Evolutionary conservation across 2,329 filamentous ascomycete species (phyloP), one percentile per base, ranked within the genome.

Genomic region (Colletotrichum lentis): DNA sequence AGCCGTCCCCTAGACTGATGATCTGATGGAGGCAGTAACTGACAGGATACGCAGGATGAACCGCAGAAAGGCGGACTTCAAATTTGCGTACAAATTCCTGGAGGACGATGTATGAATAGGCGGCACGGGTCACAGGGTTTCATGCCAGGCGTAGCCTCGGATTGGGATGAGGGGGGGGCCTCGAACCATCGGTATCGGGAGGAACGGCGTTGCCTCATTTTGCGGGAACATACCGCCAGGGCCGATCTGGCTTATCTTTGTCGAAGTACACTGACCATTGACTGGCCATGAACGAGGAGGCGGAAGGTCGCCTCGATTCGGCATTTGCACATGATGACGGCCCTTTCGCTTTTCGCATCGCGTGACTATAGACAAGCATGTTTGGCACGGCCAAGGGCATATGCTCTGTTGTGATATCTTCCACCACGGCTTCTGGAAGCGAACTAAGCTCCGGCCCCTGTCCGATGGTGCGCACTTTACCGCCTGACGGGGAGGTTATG

Each of bases 31-130:
- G 64, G 31, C 24, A 11, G 18, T 5, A n/a, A 31, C 71, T 76
- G 71, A 75, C 62, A 14, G 22, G 3, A 16, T 35, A 31, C 5
- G 22, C 76, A 97, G 95, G 95, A 98, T 98, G 95, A 98, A 98
- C 80, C 92, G 95, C 73, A 86, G 95, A 78, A 97, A 98, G 84
- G 94, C 93, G 64, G 95, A 98, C 79, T 98, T 98, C 85, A 96
- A 97, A 82, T 98, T 98, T 81, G 91, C 93, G 69, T 98, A 98
- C 85, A 97, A 97, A 81, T 98, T 96, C 81, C 86, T 98, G 73
- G 95, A 98, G 80, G 95, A 98, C 77, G 95, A 97, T 80, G 87
- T 97, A 75, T 90, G 75, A 74, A 55, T 64, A 64, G 53, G 52
- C 54, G 53, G 27, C 46, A 58, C 60, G 31, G 55, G 55, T 66